A percentile compares a stretch with the other conserved stretches of the same genome.
phyloP scores from a whole-genome alignment of 768 basidiomycete genomes.

The Sarcodon aspratus region DNA sequence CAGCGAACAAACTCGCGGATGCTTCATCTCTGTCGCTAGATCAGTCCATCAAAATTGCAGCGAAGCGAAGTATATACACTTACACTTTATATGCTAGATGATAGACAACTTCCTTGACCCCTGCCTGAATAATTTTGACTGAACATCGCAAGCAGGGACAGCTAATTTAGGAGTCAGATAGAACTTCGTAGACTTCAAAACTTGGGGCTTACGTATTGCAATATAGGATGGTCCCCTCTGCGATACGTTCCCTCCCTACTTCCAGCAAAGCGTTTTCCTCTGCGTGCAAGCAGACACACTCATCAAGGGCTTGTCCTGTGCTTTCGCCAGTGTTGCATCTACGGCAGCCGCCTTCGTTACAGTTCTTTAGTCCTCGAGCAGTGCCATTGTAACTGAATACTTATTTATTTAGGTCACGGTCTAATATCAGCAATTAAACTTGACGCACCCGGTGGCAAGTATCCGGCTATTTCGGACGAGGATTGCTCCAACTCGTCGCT shows the following conservation, averaged over 20 bases:
- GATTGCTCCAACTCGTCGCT: conserved; percentile 89
- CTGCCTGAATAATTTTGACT: conserved; percentile 94
- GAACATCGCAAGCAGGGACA: conserved; percentile 97
- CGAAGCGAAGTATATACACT: conserved; percentile 17
- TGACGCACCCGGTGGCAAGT: conserved; percentile 60
- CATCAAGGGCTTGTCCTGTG: conserved; percentile 26
- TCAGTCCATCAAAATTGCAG: background rate
- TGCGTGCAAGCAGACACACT: conserved; percentile 92
- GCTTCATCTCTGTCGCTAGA: conserved; percentile 57
- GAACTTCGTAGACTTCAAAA: background rate
- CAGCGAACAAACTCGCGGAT: conserved; percentile 64
- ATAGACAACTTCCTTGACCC: conserved; percentile 87
- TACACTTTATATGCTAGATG: conserved; percentile 94
- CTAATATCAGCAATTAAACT: background rate
- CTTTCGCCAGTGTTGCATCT: conserved; percentile 58
- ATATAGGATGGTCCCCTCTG: conserved; percentile 74
- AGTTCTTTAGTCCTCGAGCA: conserved; percentile 81
- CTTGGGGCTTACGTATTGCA: conserved; percentile 81
- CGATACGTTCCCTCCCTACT: conserved; percentile 87
- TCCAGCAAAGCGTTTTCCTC: conserved; percentile 97
- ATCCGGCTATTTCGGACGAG: conserved; percentile 78
- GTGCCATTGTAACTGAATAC: conserved; percentile 84
- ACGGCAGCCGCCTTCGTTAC: conserved; percentile 83
- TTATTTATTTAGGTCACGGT: conserved; percentile 1
- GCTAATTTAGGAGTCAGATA: conserved; percentile 27